Evolutionary conservation across 1,139 yeast genomes (phyloP), one percentile per base, ranked within the genome.

Genomic region (Yamadazyma aaseri): DNA sequence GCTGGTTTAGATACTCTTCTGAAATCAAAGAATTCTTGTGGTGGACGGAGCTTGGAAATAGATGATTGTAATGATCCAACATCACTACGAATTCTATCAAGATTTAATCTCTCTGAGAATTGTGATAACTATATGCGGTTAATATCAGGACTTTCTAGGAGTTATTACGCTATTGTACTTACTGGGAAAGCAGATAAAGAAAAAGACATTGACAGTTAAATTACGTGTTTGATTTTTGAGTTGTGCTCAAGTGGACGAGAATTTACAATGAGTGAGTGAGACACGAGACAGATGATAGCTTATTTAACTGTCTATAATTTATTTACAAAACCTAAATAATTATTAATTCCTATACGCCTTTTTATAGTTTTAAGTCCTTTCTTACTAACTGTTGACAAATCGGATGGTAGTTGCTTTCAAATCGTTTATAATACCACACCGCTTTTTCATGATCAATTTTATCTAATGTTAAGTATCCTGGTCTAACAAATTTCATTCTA

Each of bases 401-500:
- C 25, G 96, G 96, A 56, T 89, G 96, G 59, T 87, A 87, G 32
- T 71, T 65, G 27, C 55, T 51, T 53, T 79, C 77, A 54, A 70
- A 73, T 53, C 71, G 71, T 29, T 62, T 63, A 62, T 85, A 89
- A 13, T 87, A 85, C 3, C 56, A 56, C 15, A 81, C 51, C 0
- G 96, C 96, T 46, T 81, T 63, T 9, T 71, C 62, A 33, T 75
- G 77, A 55, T 86, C 85, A 17, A 82, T 90, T 15, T 64, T 53
- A 53, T 79, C 73, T 41, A 89, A 66, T 42, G 79, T 62, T 25
- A 77, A 71, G 62, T 76, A 87, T 2, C 95, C 89, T 17, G 96
- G 96, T 57, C 96, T 76, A 25, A 86, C 96, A 55, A 81, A 89
- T 67, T 89, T 89, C 96, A 89, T 89, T 67, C 97, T 76, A 15